These are phyloP conservation scores for Neoboletus brunneissimus DNA, from an alignment of 768 basidiomycete genomes.

Conservation along the genomic window DNA sequence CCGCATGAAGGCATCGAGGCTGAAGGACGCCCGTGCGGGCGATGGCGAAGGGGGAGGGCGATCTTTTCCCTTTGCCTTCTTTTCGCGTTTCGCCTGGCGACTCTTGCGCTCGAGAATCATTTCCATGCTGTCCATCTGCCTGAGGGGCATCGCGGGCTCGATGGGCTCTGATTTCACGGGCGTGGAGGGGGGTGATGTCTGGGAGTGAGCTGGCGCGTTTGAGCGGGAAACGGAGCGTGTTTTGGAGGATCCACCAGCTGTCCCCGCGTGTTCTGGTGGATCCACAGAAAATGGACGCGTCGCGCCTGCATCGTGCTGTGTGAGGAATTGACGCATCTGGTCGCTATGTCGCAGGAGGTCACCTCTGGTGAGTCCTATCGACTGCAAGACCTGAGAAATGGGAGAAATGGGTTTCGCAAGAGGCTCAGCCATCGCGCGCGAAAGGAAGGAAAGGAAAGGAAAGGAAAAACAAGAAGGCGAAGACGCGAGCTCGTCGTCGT, in stretches of 20 bases:
- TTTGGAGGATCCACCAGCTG: constrained; percentile 41
- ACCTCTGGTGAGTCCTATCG: constrained; percentile 73
- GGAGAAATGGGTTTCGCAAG: constrained; percentile 48
- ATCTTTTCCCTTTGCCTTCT: constrained; percentile 46
- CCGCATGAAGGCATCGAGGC: constrained; percentile 48
- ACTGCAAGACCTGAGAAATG: constrained; percentile 67
- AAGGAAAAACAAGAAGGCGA: background rate
- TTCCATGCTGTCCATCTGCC: constrained; percentile 74
- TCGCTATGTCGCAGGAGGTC: constrained; percentile 69
- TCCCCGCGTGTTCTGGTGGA: constrained; percentile 35
- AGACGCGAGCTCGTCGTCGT: constrained; percentile 18
- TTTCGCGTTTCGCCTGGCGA: constrained; percentile 52
- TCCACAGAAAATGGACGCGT: constrained; percentile 41
- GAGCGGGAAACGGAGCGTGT: constrained; percentile 47
- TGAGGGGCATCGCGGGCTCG: constrained; percentile 47
- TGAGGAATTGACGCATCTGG: constrained; percentile 79
- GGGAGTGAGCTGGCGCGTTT: constrained; percentile 41
- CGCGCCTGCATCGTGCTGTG: constrained; percentile 46
- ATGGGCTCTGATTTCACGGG: constrained; percentile 63
- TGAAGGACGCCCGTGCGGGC: constrained; percentile 44
- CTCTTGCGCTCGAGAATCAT: constrained; percentile 69
- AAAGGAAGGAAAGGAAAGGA: background rate
- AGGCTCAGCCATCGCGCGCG: constrained; percentile 20
- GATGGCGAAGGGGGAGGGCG: constrained; percentile 53
- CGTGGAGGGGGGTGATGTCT: constrained; percentile 47